These are phyloP conservation scores for Lanmaoa rubissima DNA, from an alignment of 768 basidiomycete genomes.

Conservation along the genomic window DNA sequence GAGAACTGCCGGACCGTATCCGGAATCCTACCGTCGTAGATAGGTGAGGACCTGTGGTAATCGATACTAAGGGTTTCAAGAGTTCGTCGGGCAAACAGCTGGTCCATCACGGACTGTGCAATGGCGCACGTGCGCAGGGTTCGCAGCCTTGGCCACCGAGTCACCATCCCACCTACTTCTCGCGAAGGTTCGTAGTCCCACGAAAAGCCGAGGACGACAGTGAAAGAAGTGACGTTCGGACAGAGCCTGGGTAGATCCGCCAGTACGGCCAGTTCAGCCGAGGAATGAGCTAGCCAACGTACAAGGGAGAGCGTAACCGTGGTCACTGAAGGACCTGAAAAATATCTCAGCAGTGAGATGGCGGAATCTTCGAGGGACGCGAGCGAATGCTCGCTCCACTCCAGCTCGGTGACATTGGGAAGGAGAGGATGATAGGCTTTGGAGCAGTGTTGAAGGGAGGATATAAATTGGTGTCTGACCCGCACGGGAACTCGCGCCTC, in stretches of 20 bases:
- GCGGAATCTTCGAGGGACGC: conserved; percentile 1
- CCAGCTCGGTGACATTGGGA: conserved; percentile 17
- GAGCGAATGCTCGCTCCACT: conserved; percentile 14
- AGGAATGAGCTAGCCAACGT: conserved; percentile 11
- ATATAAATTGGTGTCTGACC: conserved; percentile 1
- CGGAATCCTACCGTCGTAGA: conserved; percentile 12
- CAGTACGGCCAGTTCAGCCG: conserved; percentile 12
- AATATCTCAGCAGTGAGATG: conserved; percentile 15
- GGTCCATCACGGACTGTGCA: conserved; percentile 13
- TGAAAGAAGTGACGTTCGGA: conserved; percentile 22
- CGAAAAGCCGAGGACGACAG: conserved; percentile 1
- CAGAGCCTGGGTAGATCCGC: conserved; percentile 16
- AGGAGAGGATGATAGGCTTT: conserved; percentile 18
- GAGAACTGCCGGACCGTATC: conserved; percentile 14
- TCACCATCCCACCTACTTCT: conserved; percentile 17
- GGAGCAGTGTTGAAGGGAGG: conserved; percentile 11
- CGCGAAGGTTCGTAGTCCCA: conserved; percentile 8
- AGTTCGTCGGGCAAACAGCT: background rate
- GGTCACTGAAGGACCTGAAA: conserved; percentile 13
- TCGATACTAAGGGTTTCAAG: conserved; percentile 18
- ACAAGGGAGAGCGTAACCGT: conserved; percentile 10
- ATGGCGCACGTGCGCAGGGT: conserved; percentile 13
- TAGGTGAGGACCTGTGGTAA: conserved; percentile 1
- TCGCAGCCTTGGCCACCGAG: conserved; percentile 12
- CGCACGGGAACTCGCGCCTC: background rate